Evolutionary conservation across 805 yeast genomes (phyloP).

Genomic region (Spathaspora gorwiae): DNA sequence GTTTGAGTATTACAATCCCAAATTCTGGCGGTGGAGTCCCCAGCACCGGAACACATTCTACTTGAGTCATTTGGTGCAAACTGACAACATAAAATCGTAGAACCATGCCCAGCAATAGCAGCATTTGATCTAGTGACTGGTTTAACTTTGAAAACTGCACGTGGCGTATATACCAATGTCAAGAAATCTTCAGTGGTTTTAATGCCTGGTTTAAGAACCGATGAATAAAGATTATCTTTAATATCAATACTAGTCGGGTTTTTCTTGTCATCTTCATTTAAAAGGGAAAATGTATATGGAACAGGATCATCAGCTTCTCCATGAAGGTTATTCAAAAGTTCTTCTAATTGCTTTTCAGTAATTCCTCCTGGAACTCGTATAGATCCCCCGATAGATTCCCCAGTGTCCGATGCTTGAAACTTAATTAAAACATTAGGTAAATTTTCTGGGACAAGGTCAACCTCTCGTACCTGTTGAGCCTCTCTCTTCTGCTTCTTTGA

Average conservation of each 20-base stretch:
- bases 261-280: slow-evolving; percentile 38
- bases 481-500: slow-evolving; percentile 81
- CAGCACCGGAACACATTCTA: slow-evolving; percentile 90
- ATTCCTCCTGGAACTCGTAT: slow-evolving; percentile 89
- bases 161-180: slow-evolving; percentile 87
- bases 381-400: slow-evolving; percentile 78
- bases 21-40: slow-evolving; percentile 90
- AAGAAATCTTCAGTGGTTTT: slow-evolving; percentile 90
- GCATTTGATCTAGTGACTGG: slow-evolving; percentile 89
- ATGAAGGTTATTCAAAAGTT: slow-evolving; percentile 74
- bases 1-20: slow-evolving; percentile 98
- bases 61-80: slow-evolving; percentile 89
- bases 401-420: slow-evolving; percentile 91
- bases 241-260: slow-evolving; percentile 56
- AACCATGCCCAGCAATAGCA: slow-evolving; percentile 92
- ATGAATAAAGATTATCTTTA: slow-evolving; percentile 67
- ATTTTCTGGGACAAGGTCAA: slow-evolving; percentile 67
- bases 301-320: slow-evolving; percentile 75
- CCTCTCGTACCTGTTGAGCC: slow-evolving; percentile 78
- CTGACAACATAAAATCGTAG: slow-evolving; percentile 85
- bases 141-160: slow-evolving; percentile 89
- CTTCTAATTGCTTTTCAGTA: slow-evolving; percentile 80
- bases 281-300: slow-evolving; percentile 81
- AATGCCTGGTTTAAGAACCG: slow-evolving; percentile 80
- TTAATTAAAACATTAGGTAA: slow-evolving; percentile 83